Percentiles rank a stretch among this genome's conserved stretches.
Evolutionary conservation across 2,329 filamentous ascomycete species (phyloP).

Genomic region (Penicillium sclerotigenum): DNA sequence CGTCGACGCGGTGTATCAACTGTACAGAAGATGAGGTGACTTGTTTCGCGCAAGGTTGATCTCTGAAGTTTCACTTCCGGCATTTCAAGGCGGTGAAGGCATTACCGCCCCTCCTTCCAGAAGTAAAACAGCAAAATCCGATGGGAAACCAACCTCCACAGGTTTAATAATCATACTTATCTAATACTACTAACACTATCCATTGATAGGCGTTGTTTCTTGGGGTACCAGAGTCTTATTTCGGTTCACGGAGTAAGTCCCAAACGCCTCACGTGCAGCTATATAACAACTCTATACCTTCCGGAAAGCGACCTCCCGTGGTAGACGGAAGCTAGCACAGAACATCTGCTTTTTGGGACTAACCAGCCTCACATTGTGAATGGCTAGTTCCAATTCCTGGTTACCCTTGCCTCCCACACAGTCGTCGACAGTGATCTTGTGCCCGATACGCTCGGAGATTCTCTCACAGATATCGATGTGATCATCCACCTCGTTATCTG

Average conservation of each 20-base stretch:
- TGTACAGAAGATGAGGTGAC: background rate
- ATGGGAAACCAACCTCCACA: background rate
- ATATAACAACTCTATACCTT: slow-evolving; percentile 23
- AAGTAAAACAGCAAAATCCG: background rate
- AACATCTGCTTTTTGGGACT: slow-evolving; percentile 96
- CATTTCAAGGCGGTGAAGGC: slow-evolving; percentile 24
- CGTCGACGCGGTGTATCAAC: background rate
- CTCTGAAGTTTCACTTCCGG: slow-evolving; percentile 14
- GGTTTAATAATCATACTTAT: background rate
- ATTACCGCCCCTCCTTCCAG: slow-evolving; percentile 4
- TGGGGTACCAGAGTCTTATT: slow-evolving; percentile 17
- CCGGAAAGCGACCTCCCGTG: slow-evolving; percentile 73
- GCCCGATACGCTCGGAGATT: slow-evolving; percentile 60
- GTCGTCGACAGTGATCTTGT: slow-evolving; percentile 55
- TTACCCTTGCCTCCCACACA: slow-evolving; percentile 52
- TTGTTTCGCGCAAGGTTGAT: slow-evolving; percentile 10
- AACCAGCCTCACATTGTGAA: slow-evolving; percentile 74
- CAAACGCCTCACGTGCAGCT: slow-evolving; percentile 15
- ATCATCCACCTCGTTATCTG: slow-evolving; percentile 65
- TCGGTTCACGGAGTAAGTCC: slow-evolving; percentile 5
- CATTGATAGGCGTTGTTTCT: background rate
- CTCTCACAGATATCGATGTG: slow-evolving; percentile 62
- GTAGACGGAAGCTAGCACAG: slow-evolving; percentile 87
- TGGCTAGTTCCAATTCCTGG: slow-evolving; percentile 56
- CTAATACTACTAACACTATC: background rate